Evolutionary conservation across 495 filamentous ascomycete genomes (phyloP), one percentile per base, ranked within the genome.

Genomic region (Xeromyces bisporus): DNA sequence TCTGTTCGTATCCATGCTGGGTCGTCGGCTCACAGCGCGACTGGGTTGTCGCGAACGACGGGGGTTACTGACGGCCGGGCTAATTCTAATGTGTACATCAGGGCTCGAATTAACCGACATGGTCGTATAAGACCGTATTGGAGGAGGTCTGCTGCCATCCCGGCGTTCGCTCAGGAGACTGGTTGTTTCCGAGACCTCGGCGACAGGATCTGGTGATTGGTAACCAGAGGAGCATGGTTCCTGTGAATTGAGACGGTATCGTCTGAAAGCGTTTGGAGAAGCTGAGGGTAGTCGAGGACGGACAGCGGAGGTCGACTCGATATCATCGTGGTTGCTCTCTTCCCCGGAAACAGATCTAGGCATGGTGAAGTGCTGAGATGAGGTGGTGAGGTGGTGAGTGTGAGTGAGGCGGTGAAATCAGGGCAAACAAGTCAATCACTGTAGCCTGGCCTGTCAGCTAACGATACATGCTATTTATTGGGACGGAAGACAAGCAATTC

Each of bases 41-140:
- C 66, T 75, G 44, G 80, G 78, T 40, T 79, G 65, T 23, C 72
- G 67, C 15, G 51, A 55, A 16, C 60, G 58, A 34, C 65, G 62
- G n/a, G 69, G 33, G 29, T 60, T 67, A 3, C 54, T 53, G 0
- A 48, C 41, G 12, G 48, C 36, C 28, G 55, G 38, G 13, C 47
- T 46, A 18, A 57, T 46, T 28, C 55, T 37, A 11, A 55, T 42
- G 3, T 42, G 44, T 1, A 24, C 15, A 11, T 64, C 54, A 5
- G 47, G 42, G 0, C 53, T 51, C 8, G 51, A 51, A 9, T 44
- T 32, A 1, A 39, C 40, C 0, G 57, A 59, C 11, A 46, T 44
- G 27, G 46, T 62, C 26, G 58, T 60, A 24, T 62, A 62, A 10
- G 58, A 62, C 2, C 58, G 53, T 7, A 41, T 46, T 2, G 49